phyloP scores from a whole-genome alignment of 345 rosid genomes.

The Abelmoschus esculentus region DNA sequence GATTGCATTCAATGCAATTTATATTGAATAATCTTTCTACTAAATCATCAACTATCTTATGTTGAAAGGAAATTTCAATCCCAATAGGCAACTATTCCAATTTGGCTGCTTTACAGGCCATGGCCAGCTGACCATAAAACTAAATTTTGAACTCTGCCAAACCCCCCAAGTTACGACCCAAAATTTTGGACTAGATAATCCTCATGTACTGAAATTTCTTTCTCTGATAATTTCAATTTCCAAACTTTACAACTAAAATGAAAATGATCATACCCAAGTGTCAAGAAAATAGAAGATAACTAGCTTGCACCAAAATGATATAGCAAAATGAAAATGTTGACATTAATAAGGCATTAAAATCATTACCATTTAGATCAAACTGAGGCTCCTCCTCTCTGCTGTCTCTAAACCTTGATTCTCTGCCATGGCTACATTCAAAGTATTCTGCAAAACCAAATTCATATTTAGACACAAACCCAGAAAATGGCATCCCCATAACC shows the following conservation, averaged over 20 bases:
- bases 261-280: neutral
- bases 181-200: neutral
- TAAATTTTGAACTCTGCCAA: neutral
- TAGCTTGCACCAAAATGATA: neutral
- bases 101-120: neutral
- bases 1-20: neutral
- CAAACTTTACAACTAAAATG: neutral
- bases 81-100: neutral
- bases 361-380: conserved; percentile 17
- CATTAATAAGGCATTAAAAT: neutral
- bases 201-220: neutral
- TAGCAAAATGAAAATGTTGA: too few species aligned
- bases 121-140: too few species aligned
- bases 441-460: neutral
- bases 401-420: neutral
- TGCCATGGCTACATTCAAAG: conserved; percentile 2
- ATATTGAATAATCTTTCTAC: neutral
- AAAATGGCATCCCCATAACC: neutral
- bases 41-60: neutral
- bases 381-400: conserved; percentile 26
- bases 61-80: neutral
- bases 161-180: neutral
- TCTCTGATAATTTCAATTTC: neutral
- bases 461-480: neutral
- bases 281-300: neutral